Evolutionary conservation across 1,284 basidiomycete genomes (phyloP).

Genomic region (Earliella scabrosa): DNA sequence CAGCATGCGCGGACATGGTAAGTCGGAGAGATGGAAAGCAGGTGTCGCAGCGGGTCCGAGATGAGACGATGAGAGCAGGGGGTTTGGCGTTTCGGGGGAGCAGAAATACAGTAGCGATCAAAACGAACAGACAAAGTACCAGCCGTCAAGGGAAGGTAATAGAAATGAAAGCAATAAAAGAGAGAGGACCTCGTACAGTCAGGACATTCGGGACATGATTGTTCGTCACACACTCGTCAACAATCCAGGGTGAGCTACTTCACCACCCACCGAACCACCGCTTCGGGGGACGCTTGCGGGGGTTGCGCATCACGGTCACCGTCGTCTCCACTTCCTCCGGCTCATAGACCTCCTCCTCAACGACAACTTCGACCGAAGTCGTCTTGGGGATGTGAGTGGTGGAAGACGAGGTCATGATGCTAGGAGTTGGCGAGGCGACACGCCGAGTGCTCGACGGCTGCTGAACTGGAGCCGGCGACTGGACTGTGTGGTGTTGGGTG

Average conservation of each 20-base stretch:
- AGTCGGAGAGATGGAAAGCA: conserved; percentile 10
- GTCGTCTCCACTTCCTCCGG: conserved; percentile 28
- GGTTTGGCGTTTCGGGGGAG: conserved; percentile 2
- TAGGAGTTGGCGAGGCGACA: conserved; percentile 73
- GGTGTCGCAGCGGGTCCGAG: conserved; percentile 24
- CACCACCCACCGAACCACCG: conserved; percentile 30
- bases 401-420: conserved; percentile 55
- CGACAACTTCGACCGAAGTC: conserved; percentile 67
- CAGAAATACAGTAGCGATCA: conserved; percentile 26
- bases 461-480: conserved; percentile 62
- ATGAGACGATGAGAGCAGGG: conserved; percentile 18
- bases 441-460: conserved; percentile 79
- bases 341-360: conserved; percentile 52
- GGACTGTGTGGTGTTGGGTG: conserved; percentile 55
- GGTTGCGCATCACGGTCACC: conserved; percentile 24
- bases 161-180: conserved; percentile 30
- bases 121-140: conserved; percentile 20
- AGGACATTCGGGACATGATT: conserved; percentile 24
- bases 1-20: conserved; percentile 12
- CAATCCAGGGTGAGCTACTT: conserved; percentile 13
- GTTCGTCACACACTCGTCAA: conserved; percentile 27
- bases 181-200: conserved; percentile 29
- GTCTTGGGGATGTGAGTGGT: conserved; percentile 66
- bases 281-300: conserved; percentile 25
- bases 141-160: conserved; percentile 25